phyloP scores from a whole-genome alignment of 257 asterid genomes.

The Gentiana macrophylla region DNA sequence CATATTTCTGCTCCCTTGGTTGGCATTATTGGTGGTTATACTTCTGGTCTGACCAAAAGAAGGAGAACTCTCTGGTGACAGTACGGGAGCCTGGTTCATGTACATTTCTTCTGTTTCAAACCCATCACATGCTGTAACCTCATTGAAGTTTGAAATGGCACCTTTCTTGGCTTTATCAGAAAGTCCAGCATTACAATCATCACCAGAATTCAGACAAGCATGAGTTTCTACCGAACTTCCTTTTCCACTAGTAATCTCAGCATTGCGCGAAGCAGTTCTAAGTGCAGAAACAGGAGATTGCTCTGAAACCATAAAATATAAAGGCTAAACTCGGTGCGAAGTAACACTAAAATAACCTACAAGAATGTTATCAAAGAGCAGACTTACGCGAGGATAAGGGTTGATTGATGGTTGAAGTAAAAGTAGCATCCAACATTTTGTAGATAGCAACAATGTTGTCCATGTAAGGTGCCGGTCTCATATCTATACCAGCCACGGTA shows the following conservation, averaged over 20 bases:
- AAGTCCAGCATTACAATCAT: not conserved
- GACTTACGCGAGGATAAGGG: constrained; percentile 43
- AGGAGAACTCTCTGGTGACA: constrained; percentile 49
- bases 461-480: constrained; percentile 57
- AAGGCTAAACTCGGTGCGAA: not conserved
- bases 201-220: constrained; percentile 5
- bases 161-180: not conserved
- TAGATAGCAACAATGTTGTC: constrained; percentile 54
- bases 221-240: not conserved
- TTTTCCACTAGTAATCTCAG: constrained; percentile 1
- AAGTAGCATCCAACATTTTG: constrained; percentile 48
- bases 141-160: not conserved
- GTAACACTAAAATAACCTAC: not conserved
- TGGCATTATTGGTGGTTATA: constrained; percentile 11
- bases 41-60: constrained; percentile 29
- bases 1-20: constrained; percentile 21
- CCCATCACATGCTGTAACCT: not conserved
- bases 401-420: constrained; percentile 33
- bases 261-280: constrained; percentile 9
- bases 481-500: constrained; percentile 28
- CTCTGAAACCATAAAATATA: constrained; percentile 4
- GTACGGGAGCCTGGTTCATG: constrained; percentile 34
- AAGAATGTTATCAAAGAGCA: not conserved
- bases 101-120: constrained; percentile 32
- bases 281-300: constrained; percentile 9